Conservation (phyloP, 2,329 filamentous ascomycete species). For the Paecilomyces sp. region DNA sequence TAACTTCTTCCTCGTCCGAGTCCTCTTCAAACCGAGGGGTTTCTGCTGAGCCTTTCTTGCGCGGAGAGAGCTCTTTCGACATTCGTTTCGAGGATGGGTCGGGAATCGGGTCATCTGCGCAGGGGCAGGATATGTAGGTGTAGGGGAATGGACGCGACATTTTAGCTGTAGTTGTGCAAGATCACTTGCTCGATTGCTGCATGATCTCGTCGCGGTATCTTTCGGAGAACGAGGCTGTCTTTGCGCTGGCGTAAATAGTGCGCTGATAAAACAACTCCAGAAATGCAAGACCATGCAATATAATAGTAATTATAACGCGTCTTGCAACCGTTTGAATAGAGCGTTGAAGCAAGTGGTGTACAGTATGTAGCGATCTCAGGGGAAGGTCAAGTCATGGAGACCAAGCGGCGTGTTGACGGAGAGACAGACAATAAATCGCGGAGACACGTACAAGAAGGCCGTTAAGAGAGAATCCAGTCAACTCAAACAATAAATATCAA, state of each 20-base stretch:
- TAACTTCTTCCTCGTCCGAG: slow-evolving; percentile 61
- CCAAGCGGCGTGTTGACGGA: not conserved
- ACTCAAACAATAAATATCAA: not conserved
- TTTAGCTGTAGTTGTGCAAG: slow-evolving; percentile 2
- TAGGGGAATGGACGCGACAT: slow-evolving; percentile 57
- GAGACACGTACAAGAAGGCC: not conserved
- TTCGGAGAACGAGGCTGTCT: not conserved
- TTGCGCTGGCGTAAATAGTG: not conserved
- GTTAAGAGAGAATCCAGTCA: not conserved
- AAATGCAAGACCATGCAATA: not conserved
- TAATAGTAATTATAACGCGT: not conserved
- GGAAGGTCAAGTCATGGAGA: not conserved
- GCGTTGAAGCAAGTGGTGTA: not conserved
- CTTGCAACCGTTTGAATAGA: not conserved
- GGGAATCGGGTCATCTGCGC: slow-evolving; percentile 44
- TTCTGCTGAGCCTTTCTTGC: slow-evolving; percentile 20
- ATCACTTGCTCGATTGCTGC: not conserved
- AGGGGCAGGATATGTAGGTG: slow-evolving; percentile 59
- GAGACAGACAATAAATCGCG: not conserved
- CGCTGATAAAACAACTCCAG: not conserved
- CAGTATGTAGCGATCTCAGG: not conserved
- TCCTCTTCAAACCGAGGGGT: slow-evolving; percentile 15
- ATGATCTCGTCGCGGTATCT: not conserved
- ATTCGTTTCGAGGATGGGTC: slow-evolving; percentile 31
- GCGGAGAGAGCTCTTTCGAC: slow-evolving; percentile 24